Percentiles rank a stretch among this genome's conserved stretches.
Evolutionary conservation across 371 early-diverging fungal species (phyloP).

Genomic region (Dichotomocladium elegans): DNA sequence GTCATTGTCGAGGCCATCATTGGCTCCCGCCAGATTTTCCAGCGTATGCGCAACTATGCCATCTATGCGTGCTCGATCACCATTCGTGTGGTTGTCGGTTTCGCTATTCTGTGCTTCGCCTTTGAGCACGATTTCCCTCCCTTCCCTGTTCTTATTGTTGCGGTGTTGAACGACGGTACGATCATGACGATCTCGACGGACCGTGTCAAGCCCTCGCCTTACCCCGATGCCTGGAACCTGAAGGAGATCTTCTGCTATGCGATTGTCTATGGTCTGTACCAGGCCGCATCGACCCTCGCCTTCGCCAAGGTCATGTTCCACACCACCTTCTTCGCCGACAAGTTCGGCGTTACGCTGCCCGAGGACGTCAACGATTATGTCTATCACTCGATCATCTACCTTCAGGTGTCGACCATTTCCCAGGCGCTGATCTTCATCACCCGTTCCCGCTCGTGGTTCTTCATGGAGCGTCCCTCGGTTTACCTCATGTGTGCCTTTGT

Average conservation of each 20-base stretch:
- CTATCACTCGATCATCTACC: slow-evolving; percentile 52
- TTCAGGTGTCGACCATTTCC: slow-evolving; percentile 56
- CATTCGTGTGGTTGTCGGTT: slow-evolving; percentile 62
- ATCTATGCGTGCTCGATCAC: slow-evolving; percentile 62
- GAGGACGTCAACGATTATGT: slow-evolving; percentile 30
- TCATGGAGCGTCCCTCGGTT: slow-evolving; percentile 51
- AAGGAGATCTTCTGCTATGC: slow-evolving; percentile 55
- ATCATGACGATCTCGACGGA: slow-evolving; percentile 62
- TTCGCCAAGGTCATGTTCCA: slow-evolving; percentile 46
- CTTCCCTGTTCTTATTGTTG: slow-evolving; percentile 61
- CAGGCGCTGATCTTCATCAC: slow-evolving; percentile 60
- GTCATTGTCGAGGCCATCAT: slow-evolving; percentile 67
- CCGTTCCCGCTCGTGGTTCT: slow-evolving; percentile 58
- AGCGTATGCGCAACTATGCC: slow-evolving; percentile 66
- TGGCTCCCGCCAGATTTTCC: slow-evolving; percentile 68
- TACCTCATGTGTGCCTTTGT: slow-evolving; percentile 51
- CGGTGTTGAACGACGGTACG: slow-evolving; percentile 61
- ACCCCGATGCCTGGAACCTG: slow-evolving; percentile 57
- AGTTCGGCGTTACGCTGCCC: slow-evolving; percentile 26
- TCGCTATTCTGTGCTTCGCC: slow-evolving; percentile 53
- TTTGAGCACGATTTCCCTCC: slow-evolving; percentile 62
- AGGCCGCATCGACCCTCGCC: slow-evolving; percentile 52
- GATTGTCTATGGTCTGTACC: slow-evolving; percentile 53
- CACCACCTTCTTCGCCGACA: slow-evolving; percentile 43
- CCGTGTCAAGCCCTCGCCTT: slow-evolving; percentile 54